Conservation (phyloP, 1,284 basidiomycete genomes). For the Microstroma glucosiphilum region DNA sequence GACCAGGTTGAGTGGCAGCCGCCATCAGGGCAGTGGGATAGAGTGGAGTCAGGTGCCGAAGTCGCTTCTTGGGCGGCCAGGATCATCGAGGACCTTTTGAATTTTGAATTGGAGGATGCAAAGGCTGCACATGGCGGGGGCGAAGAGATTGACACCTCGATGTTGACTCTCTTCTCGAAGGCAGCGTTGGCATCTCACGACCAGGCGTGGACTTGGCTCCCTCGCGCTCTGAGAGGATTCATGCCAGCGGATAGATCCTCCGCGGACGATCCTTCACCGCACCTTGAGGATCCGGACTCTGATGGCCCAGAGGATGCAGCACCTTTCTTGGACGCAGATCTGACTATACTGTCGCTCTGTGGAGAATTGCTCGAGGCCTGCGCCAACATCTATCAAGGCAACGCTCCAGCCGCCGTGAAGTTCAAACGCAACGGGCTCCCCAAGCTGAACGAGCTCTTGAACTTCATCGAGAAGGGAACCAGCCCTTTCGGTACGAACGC, state of each 20-base stretch:
- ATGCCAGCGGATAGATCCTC: background rate
- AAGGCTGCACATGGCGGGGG: background rate
- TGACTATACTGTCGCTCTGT: background rate
- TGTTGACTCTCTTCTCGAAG: background rate
- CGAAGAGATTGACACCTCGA: background rate
- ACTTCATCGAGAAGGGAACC: constrained; percentile 29
- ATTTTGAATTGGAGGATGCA: constrained; percentile 6
- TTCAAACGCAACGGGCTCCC: constrained; percentile 7
- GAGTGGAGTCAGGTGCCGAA: constrained; percentile 10
- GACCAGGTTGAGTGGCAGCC: constrained; percentile 26
- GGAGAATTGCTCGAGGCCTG: constrained; percentile 1
- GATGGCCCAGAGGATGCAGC: constrained; percentile 12
- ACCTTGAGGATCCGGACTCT: background rate
- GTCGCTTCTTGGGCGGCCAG: constrained; percentile 14
- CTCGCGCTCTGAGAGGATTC: background rate
- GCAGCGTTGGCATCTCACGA: background rate
- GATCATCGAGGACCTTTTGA: constrained; percentile 16
- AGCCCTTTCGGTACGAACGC: constrained; percentile 11
- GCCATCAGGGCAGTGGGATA: constrained; percentile 2
- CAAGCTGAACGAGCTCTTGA: constrained; percentile 24
- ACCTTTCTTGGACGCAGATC: constrained; percentile 3
- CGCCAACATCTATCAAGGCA: background rate
- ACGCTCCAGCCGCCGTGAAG: background rate
- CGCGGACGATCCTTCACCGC: background rate
- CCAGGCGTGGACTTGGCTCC: background rate